Evolutionary conservation across 257 asterid species (phyloP).

Genomic region (Solanum pimpinellifolium): DNA sequence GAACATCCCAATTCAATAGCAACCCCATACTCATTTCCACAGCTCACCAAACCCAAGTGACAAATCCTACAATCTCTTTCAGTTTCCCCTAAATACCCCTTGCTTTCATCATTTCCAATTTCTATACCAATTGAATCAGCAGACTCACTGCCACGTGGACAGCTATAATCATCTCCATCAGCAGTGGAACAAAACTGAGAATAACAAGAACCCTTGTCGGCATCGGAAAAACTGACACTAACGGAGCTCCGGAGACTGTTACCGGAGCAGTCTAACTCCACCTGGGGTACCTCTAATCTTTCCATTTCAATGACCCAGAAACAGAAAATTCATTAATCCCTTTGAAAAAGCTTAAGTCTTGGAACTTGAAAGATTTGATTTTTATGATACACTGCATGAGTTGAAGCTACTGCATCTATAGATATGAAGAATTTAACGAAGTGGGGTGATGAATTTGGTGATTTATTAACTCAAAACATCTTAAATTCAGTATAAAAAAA

Average conservation of each 20-base stretch:
- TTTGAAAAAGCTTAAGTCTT: not conserved
- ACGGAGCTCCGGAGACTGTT: not conserved
- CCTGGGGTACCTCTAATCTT: not conserved
- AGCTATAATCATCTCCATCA: constrained; percentile 25
- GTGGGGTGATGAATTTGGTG: not conserved
- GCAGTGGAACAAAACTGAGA: constrained; percentile 69
- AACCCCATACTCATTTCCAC: constrained; percentile 40
- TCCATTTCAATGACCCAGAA: not conserved
- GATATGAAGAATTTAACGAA: not conserved
- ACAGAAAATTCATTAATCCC: not conserved
- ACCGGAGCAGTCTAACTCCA: not conserved
- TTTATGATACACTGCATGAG: not conserved
- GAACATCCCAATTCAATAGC: constrained; percentile 80
- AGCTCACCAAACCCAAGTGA: constrained; percentile 55
- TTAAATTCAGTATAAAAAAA: not conserved
- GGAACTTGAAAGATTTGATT: not conserved
- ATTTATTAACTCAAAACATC: not conserved
- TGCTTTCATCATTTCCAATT: constrained; percentile 15
- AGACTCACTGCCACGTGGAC: constrained; percentile 3
- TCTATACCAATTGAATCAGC: constrained; percentile 35
- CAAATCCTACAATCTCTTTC: constrained; percentile 80
- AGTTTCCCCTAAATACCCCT: constrained; percentile 15
- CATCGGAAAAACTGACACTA: constrained; percentile 63
- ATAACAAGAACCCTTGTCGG: constrained; percentile 54
- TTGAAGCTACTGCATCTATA: not conserved